Evolutionary conservation across 176 grass and related monocot genomes (phyloP).

Genomic region (Miscanthus lutarioriparius): DNA sequence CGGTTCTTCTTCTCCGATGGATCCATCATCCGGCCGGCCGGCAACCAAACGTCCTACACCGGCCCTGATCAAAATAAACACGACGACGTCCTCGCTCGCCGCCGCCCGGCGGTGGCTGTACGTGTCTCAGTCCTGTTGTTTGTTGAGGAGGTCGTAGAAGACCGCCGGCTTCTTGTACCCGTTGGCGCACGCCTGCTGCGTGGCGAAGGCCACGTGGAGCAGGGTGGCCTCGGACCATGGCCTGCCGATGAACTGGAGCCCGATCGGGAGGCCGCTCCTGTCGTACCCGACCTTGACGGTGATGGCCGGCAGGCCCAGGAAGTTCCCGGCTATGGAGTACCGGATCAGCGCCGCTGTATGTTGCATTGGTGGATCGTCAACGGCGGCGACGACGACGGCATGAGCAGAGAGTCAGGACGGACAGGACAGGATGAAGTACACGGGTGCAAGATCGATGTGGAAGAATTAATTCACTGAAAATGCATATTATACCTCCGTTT

Average conservation of each 20-base stretch:
- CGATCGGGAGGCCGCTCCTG: slow-evolving; percentile 76
- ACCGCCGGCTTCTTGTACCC: slow-evolving; percentile 66
- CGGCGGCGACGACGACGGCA: background rate
- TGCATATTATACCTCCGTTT: slow-evolving; percentile 99
- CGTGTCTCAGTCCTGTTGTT: background rate
- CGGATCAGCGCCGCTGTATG: slow-evolving; percentile 69
- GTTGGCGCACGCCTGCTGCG: slow-evolving; percentile 67
- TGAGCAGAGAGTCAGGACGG: no score
- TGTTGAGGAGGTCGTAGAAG: slow-evolving; percentile 87
- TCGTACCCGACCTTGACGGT: slow-evolving; percentile 88
- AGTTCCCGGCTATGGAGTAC: slow-evolving; percentile 97
- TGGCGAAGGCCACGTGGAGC: slow-evolving; percentile 78
- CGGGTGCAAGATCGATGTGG: no score
- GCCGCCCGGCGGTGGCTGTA: no score
- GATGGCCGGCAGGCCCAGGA: slow-evolving; percentile 90
- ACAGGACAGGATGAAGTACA: no score
- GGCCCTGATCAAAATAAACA: no score
- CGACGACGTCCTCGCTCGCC: no score
- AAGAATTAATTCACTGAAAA: no score
- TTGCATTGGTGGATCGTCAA: background rate
- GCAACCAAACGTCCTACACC: no score
- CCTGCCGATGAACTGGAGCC: slow-evolving; percentile 92
- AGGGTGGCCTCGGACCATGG: slow-evolving; percentile 94
- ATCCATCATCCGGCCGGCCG: no score
- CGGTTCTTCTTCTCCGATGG: no score